Conservation (phyloP, 768 basidiomycete species). For the Tylopilus subfusipes region DNA sequence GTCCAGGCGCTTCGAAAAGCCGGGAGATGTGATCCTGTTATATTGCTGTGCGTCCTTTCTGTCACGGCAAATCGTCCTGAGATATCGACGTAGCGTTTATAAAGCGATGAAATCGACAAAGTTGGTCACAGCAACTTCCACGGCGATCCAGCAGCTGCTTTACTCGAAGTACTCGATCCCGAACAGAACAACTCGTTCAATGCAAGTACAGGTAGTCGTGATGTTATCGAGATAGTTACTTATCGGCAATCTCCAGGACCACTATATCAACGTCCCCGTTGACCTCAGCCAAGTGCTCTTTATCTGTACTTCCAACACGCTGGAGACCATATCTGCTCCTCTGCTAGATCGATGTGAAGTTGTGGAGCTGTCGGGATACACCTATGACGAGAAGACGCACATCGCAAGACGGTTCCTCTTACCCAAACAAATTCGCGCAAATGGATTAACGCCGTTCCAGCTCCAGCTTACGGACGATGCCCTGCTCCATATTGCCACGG, state of each 20-base stretch:
- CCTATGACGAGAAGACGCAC: constrained; percentile 86
- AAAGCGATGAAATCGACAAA: constrained; percentile 86
- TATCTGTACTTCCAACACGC: constrained; percentile 87
- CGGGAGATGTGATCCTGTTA: constrained; percentile 73
- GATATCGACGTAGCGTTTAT: neutral
- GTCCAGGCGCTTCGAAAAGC: constrained; percentile 86
- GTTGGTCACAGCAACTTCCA: constrained; percentile 84
- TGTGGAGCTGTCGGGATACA: constrained; percentile 80
- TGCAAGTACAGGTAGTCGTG: constrained; percentile 35
- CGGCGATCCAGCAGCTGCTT: constrained; percentile 86
- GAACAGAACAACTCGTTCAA: constrained; percentile 88
- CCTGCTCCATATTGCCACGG: constrained; percentile 65
- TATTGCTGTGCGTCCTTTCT: constrained; percentile 51
- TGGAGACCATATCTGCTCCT: constrained; percentile 86
- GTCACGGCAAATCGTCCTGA: neutral
- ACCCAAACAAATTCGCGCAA: constrained; percentile 81
- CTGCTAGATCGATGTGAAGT: constrained; percentile 88
- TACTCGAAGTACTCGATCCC: constrained; percentile 90
- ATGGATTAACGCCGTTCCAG: constrained; percentile 62
- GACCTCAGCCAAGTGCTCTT: constrained; percentile 88
- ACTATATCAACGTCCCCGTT: constrained; percentile 86
- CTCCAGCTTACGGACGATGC: constrained; percentile 68
- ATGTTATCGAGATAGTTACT: neutral
- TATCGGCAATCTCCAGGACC: constrained; percentile 53
- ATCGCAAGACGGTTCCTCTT: constrained; percentile 85